phyloP scores from a whole-genome alignment of 164 flowering plant species.

The Tinospora cordifolia region DNA sequence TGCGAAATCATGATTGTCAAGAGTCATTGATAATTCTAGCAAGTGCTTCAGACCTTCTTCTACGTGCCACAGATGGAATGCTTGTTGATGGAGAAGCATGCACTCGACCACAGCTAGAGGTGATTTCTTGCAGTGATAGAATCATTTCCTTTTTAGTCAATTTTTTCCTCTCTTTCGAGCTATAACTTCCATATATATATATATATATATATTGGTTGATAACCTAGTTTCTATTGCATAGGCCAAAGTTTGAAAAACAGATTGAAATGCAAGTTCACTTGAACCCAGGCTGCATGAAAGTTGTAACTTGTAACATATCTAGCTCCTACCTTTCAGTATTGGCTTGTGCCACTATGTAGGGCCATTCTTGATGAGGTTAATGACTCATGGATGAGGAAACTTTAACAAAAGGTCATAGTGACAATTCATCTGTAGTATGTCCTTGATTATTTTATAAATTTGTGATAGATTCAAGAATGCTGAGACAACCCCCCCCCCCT shows the following conservation, averaged over 20 bases:
- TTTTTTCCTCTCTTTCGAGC: not conserved
- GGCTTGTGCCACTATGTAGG: not conserved
- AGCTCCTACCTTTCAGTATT: not conserved
- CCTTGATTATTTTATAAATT: no score
- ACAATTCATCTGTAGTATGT: no score
- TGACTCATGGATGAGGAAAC: no score
- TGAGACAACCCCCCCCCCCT: no score
- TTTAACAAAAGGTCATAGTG: no score
- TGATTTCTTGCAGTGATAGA: constrained; percentile 16
- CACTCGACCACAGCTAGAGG: constrained; percentile 95
- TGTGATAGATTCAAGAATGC: no score
- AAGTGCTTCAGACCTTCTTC: constrained; percentile 85
- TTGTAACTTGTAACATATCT: not conserved
- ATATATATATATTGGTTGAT: not conserved
- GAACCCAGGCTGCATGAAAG: not conserved
- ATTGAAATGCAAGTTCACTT: not conserved
- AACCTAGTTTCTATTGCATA: not conserved
- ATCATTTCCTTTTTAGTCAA: not conserved
- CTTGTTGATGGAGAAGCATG: constrained; percentile 98
- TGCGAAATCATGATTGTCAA: constrained; percentile 80
- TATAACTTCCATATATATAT: not conserved
- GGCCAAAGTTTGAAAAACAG: not conserved
- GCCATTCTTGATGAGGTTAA: no score
- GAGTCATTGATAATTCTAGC: constrained; percentile 78
- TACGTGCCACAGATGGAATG: constrained; percentile 95